Evolutionary conservation across 768 basidiomycete species (phyloP), one percentile per base, ranked within the genome.

Genomic region (Hygrophorus pudorinus): DNA sequence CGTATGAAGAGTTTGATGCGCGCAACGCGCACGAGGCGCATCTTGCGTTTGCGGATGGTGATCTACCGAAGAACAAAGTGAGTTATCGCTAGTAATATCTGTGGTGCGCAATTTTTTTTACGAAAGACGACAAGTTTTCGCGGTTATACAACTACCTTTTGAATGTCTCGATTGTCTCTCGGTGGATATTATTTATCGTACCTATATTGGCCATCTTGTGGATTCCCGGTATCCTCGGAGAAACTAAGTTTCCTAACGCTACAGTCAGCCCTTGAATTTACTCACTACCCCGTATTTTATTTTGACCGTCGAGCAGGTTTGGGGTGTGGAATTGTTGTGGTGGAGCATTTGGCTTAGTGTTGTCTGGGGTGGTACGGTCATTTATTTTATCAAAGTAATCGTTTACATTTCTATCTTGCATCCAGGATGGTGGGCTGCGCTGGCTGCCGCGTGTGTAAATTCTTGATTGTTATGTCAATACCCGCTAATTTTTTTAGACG

Each of bases 301-400:
- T 35, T 34, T 17, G 18, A 27, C 39, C 35, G 21, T 21, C 18
- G 12, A 14, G 9, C 45, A 78, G 73, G 62, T 81, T 9, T 82
- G 78, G 76, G 70, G 70, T 27, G 70, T 81, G 8, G 65, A 65
- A 44, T 59, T 85, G 37, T 42, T 84, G 5, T 87, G 78, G 76
- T 91, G 86, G 86, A 85, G 81, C 47, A 79, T 89, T 45, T 94
- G 88, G 87, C 63, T 91, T 21, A 75, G 71, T 31, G 76, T 92
- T 27, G 64, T 76, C 4, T 94, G 90, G 90, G 76, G 61, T 56
- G 84, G 82, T 79, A 52, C 36, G 68, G 57, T 40, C 5, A 17
- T 42, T 33, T 44, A 28, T 4, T 27, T 20, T 11, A 13, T 8
- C n/a, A 18, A 12, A 34, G 5, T 3, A 20, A 8, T 18, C 14